Conservation (phyloP, 2,329 filamentous ascomycete genomes). For the Achaetomium macrosporum region DNA sequence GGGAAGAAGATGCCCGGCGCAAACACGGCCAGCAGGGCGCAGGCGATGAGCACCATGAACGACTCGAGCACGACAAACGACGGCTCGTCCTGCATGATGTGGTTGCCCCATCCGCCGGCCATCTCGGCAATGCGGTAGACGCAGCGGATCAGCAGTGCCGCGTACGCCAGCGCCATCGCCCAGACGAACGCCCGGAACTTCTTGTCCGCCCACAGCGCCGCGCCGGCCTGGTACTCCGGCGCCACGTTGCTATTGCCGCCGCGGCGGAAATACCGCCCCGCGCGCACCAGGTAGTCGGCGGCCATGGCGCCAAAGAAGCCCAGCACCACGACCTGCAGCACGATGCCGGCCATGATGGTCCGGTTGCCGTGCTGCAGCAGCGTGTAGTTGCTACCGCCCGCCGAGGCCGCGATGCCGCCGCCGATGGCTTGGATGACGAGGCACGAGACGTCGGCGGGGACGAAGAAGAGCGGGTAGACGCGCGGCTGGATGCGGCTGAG, state of each 20-base stretch:
- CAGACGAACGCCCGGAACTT: constrained; percentile 39
- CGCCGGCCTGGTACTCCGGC: constrained; percentile 21
- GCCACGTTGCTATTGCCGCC: constrained; percentile 21
- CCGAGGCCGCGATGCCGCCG: constrained; percentile 49
- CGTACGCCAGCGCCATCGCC: constrained; percentile 41
- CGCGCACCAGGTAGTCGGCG: constrained; percentile 41
- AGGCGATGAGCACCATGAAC: constrained; percentile 46
- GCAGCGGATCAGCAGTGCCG: constrained; percentile 43
- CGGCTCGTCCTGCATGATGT: constrained; percentile 57
- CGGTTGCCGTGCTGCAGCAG: constrained; percentile 44
- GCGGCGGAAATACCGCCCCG: constrained; percentile 32
- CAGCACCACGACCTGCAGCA: constrained; percentile 48
- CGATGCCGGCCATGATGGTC: constrained; percentile 50
- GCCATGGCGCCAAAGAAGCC: constrained; percentile 40
- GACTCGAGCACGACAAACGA: constrained; percentile 41
- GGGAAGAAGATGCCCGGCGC: constrained; percentile 53
- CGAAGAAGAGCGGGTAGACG: constrained; percentile 51
- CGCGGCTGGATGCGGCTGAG: constrained; percentile 46
- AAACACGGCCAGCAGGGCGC: constrained; percentile 46
- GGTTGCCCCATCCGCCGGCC: constrained; percentile 59
- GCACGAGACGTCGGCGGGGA: constrained; percentile 53
- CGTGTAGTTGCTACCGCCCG: constrained; percentile 31
- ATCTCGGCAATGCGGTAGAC: constrained; percentile 58
- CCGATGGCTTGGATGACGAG: constrained; percentile 55
- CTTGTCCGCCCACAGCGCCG: constrained; percentile 37